Evolutionary conservation across 768 basidiomycete species (phyloP).

Genomic region (Lactarius hatsudake): DNA sequence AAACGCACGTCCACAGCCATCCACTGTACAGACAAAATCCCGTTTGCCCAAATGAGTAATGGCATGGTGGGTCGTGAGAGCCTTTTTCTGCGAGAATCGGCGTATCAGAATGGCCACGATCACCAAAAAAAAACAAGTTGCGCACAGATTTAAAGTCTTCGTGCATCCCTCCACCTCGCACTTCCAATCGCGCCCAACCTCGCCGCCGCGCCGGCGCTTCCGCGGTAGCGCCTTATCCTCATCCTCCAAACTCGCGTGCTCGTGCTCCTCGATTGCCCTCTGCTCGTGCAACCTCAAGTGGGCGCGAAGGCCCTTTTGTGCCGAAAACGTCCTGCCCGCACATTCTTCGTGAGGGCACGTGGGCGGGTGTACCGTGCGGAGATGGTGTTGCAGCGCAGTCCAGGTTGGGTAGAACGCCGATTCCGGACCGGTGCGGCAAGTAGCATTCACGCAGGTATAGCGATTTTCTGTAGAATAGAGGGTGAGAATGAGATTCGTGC

Average conservation of each 20-base stretch:
- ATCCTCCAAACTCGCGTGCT: slow-evolving; percentile 34
- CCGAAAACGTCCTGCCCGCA: slow-evolving; percentile 66
- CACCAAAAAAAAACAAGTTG: slow-evolving; percentile 15
- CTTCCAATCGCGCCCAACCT: slow-evolving; percentile 74
- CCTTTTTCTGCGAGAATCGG: slow-evolving; percentile 60
- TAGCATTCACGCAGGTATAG: slow-evolving; percentile 74
- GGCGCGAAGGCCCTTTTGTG: slow-evolving; percentile 67
- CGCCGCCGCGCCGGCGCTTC: slow-evolving; percentile 69
- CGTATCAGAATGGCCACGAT: slow-evolving; percentile 1
- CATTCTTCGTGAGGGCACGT: slow-evolving; percentile 71
- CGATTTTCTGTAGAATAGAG: slow-evolving; percentile 55
- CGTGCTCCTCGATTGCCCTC: slow-evolving; percentile 49
- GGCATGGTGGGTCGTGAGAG: slow-evolving; percentile 65
- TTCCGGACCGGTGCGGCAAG: slow-evolving; percentile 45
- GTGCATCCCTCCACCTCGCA: slow-evolving; percentile 64
- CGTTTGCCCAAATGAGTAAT: slow-evolving; percentile 73
- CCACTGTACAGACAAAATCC: slow-evolving; percentile 63
- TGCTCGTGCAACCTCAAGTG: slow-evolving; percentile 83
- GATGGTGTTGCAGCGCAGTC: slow-evolving; percentile 83
- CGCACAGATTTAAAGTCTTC: slow-evolving; percentile 84
- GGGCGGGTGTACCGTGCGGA: slow-evolving; percentile 77
- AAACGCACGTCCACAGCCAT: slow-evolving; percentile 61
- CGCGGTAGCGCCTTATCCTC: slow-evolving; percentile 32
- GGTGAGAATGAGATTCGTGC: not conserved
- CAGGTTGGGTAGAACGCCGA: slow-evolving; percentile 74